Conservation (phyloP, 805 yeast species). For the Kregervanrija pseudodelftensis region DNA sequence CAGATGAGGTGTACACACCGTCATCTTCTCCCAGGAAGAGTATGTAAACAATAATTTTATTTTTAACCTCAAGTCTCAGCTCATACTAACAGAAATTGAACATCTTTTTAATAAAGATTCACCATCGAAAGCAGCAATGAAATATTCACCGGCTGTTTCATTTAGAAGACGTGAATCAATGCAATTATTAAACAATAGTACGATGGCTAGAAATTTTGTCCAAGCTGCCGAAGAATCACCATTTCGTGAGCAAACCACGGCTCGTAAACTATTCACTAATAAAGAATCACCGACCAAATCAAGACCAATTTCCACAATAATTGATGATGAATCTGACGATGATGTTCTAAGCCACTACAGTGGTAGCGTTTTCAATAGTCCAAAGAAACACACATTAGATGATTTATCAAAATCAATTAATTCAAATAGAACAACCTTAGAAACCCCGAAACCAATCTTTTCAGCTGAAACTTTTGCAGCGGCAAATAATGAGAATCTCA, state of each 20-base stretch:
- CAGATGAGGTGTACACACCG: constrained; percentile 27
- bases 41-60: constrained; percentile 4
- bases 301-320: constrained; percentile 40
- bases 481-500: constrained; percentile 32
- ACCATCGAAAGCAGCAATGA: constrained; percentile 31
- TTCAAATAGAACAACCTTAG: constrained; percentile 36
- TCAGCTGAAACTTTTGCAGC: constrained; percentile 58
- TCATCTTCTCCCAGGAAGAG: constrained; percentile 24
- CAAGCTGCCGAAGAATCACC: constrained; percentile 27
- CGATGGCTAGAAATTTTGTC: constrained; percentile 32
- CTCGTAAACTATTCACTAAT: constrained; percentile 61
- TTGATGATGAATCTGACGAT: constrained; percentile 31
- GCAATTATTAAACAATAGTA: constrained; percentile 23
- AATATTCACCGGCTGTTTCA: constrained; percentile 39
- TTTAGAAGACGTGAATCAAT: constrained; percentile 25
- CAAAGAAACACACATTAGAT: constrained; percentile 18
- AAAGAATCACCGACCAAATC: constrained; percentile 68
- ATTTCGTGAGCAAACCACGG: constrained; percentile 28
- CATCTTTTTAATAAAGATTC: constrained; percentile 11
- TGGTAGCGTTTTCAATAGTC: constrained; percentile 12
- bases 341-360: constrained; percentile 32
- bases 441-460: constrained; percentile 61
- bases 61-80: neutral
- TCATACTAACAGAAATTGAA: no score
- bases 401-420: constrained; percentile 31